These are phyloP conservation scores for Exophiala viscosa DNA, from an alignment of 2,329 filamentous ascomycete species.

Conservation along the genomic window DNA sequence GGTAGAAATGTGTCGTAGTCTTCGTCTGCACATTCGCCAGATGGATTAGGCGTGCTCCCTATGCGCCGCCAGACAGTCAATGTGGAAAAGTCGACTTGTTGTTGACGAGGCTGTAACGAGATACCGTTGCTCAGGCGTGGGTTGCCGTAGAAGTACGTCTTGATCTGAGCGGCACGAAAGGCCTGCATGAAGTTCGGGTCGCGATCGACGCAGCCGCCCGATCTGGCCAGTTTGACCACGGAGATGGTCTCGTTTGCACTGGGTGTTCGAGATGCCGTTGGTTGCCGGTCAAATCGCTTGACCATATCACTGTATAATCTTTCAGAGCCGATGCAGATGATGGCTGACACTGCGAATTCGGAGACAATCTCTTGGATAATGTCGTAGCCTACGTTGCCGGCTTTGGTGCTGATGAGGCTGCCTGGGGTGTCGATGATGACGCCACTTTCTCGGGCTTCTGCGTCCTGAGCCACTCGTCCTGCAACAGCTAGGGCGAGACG, in stretches of 20 bases:
- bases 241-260: constrained; percentile 59
- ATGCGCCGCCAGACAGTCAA: constrained; percentile 69
- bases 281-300: constrained; percentile 59
- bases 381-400: constrained; percentile 63
- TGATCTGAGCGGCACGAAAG: constrained; percentile 70
- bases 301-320: constrained; percentile 70
- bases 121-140: constrained; percentile 48
- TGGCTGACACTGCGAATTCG: constrained; percentile 69
- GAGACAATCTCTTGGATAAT: constrained; percentile 75
- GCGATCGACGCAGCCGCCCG: constrained; percentile 76
- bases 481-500: constrained; percentile 75
- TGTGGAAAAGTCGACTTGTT: constrained; percentile 73
- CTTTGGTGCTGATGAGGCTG: constrained; percentile 52
- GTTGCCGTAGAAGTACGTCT: constrained; percentile 92
- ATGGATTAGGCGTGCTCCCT: constrained; percentile 14
- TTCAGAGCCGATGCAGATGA: constrained; percentile 78
- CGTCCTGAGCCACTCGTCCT: constrained; percentile 72
- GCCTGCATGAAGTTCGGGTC: constrained; percentile 71
- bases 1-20: constrained; percentile 42
- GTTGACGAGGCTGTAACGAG: constrained; percentile 80
- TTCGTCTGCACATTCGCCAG: constrained; percentile 31
- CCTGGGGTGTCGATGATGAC: constrained; percentile 83
- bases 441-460: constrained; percentile 66
- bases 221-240: constrained; percentile 76
- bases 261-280: constrained; percentile 48